Base-by-base conservation (phyloP, 345 rosid genomes). In the Citrus medica region DNA sequence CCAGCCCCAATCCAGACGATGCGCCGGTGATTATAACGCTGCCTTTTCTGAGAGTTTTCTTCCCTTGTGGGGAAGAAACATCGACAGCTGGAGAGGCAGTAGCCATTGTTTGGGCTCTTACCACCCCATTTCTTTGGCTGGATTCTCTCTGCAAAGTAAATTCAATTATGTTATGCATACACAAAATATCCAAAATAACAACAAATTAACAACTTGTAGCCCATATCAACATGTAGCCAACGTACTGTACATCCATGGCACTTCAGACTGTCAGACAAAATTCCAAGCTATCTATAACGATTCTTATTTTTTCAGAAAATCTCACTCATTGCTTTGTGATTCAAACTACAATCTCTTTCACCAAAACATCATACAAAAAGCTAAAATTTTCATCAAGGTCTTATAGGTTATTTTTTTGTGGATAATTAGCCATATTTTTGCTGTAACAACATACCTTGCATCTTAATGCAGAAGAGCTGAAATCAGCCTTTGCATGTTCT, bases 1-100 rank as follows among this genome's bases (percentile, higher is more conserved):
- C 97, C 46, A 93, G 85, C 32, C 98, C 98, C 65, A 95, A 75
- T 59, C 98, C 94, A 4, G 99, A 93, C 3, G 98, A 95, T 62
- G 94, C 94, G 62, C 98, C 98, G 2, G 98, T 95, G 75, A 95
- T 71, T 3, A 93, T 61, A 61, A 92, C 97, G 69, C 81, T 84
- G 53, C 94, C 95, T 83, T 95, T 89, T 71, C 93, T 87, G 24
- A 91, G 83, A 42, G 93, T 95, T 80, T 95, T 95, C 92, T 91
- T 95, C 69, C 89, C 89, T 5, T 88, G 88, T 22, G 83, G 51
- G 28, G 88, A 25, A 46, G 94, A 67, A 40, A 37, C 78, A 83
- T 71, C 80, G 51, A 86, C 75, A 1, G 86, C 82, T 69, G 98
- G 98, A 60, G 84, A 35, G n/a, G 86, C 81, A 55, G 93, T 90